These are phyloP conservation scores for Suillus subluteus DNA, from an alignment of 768 basidiomycete genomes.

Conservation along the genomic window DNA sequence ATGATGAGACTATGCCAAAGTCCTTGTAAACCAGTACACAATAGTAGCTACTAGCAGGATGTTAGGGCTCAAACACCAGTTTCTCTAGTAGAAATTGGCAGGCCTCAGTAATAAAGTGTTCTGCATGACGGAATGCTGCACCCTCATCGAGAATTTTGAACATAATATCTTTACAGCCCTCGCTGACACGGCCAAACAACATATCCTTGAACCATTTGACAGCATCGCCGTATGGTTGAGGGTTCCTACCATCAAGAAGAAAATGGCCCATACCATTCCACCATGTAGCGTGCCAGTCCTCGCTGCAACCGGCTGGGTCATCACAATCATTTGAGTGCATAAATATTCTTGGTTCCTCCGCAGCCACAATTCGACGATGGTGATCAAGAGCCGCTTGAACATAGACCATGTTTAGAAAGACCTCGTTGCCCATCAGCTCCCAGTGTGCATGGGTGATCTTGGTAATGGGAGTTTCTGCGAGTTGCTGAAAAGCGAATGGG, in stretches of 20 bases:
- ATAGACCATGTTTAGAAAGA: neutral
- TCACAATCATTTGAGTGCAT: constrained; percentile 11
- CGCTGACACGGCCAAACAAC: too few species aligned
- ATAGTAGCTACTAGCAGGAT: too few species aligned
- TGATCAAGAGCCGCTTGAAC: constrained; percentile 11
- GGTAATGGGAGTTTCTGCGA: too few species aligned
- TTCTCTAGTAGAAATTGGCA: too few species aligned
- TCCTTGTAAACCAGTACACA: too few species aligned
- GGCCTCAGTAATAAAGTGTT: too few species aligned
- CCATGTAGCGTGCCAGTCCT: constrained; percentile 19
- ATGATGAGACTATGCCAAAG: too few species aligned
- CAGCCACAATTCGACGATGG: constrained; percentile 12
- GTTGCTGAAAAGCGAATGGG: too few species aligned
- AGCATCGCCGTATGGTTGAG: constrained; percentile 14
- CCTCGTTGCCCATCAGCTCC: constrained; percentile 5
- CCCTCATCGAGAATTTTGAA: neutral
- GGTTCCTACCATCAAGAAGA: constrained; percentile 21
- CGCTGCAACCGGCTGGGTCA: too few species aligned
- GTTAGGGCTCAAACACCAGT: too few species aligned
- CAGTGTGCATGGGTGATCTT: too few species aligned
- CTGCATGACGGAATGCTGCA: constrained; percentile 7
- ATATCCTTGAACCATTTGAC: constrained; percentile 9
- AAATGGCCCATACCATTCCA: constrained; percentile 23
- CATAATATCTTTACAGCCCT: too few species aligned
- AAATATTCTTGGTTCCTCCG: constrained; percentile 8